Conservation (phyloP, 1,284 basidiomycete genomes). For the Microbotryum intermedium region DNA sequence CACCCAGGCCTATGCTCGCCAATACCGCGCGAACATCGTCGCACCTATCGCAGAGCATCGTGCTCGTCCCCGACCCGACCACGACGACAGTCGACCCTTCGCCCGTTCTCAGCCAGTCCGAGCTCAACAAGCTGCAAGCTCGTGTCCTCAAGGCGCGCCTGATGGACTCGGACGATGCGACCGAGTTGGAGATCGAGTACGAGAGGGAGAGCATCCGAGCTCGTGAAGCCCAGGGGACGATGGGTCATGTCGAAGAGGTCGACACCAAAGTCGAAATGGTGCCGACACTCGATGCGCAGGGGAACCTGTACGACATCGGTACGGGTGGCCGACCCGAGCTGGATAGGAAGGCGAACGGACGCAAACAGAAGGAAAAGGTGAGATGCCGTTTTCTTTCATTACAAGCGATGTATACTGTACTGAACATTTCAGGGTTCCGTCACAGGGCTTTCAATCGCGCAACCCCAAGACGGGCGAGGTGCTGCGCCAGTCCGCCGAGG, state of each 20-base stretch:
- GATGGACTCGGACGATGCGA: slow-evolving; percentile 57
- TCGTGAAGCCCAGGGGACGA: background rate
- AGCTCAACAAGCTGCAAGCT: slow-evolving; percentile 86
- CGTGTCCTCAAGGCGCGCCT: slow-evolving; percentile 85
- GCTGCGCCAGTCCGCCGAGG: slow-evolving; percentile 71
- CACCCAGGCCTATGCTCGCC: slow-evolving; percentile 49
- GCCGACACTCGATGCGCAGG: slow-evolving; percentile 79
- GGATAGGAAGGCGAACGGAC: slow-evolving; percentile 45
- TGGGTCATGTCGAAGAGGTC: slow-evolving; percentile 28
- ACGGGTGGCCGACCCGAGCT: slow-evolving; percentile 46
- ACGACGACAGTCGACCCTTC: slow-evolving; percentile 4
- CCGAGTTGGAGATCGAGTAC: slow-evolving; percentile 70
- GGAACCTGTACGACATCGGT: slow-evolving; percentile 85
- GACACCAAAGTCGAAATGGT: slow-evolving; percentile 57
- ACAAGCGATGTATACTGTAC: background rate
- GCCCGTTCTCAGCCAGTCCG: slow-evolving; percentile 44
- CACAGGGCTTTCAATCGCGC: slow-evolving; percentile 60
- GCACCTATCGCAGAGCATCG: slow-evolving; percentile 22
- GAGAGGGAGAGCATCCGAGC: slow-evolving; percentile 47
- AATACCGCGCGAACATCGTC: slow-evolving; percentile 8
- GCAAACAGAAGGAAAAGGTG: slow-evolving; percentile 64
- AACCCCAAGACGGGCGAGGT: slow-evolving; percentile 81
- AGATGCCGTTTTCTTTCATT: slow-evolving; percentile 9
- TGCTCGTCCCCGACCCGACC: slow-evolving; percentile 21
- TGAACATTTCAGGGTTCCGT: background rate